These are phyloP conservation scores for Hansenula anomala DNA, from an alignment of 1,139 yeast species.

Conservation along the genomic window DNA sequence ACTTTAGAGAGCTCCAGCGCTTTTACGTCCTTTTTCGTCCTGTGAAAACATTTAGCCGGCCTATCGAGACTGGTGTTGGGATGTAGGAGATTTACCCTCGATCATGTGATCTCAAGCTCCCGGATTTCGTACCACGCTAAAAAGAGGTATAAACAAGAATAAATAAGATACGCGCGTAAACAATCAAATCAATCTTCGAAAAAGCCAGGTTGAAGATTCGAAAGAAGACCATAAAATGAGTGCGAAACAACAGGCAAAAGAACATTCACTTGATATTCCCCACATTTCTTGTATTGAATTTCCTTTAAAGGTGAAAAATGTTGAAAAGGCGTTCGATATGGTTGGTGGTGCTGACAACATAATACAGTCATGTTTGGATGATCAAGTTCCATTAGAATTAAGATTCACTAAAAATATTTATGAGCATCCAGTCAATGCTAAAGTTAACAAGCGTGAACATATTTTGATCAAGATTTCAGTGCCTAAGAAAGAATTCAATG, in stretches of 20 bases:
- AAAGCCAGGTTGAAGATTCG: too few species aligned
- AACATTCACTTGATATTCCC: conserved; percentile 66
- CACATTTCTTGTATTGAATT: conserved; percentile 72
- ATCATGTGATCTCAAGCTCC: too few species aligned
- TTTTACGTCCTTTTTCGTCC: too few species aligned
- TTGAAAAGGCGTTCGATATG: conserved; percentile 60
- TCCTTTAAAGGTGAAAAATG: conserved; percentile 67
- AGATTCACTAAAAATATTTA: conserved; percentile 64
- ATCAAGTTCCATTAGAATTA: conserved; percentile 49
- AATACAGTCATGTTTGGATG: conserved; percentile 31
- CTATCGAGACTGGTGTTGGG: too few species aligned
- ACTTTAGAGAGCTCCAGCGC: too few species aligned
- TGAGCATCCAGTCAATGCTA: conserved; percentile 75
- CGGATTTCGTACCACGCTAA: too few species aligned
- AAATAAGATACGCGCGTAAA: too few species aligned
- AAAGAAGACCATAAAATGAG: background rate
- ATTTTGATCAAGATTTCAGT: conserved; percentile 64
- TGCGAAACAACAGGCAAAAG: conserved; percentile 33
- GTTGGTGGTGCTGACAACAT: conserved; percentile 64
- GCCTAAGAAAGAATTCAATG: conserved; percentile 53
- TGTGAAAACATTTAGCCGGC: too few species aligned
- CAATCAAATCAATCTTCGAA: too few species aligned
- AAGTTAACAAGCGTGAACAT: conserved; percentile 47
- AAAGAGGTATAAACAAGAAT: too few species aligned
- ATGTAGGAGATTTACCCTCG: too few species aligned